A percentile compares a stretch with the other conserved stretches of the same genome.
phyloP scores from a whole-genome alignment of 805 yeast genomes.

The Spathaspora passalidarum region DNA sequence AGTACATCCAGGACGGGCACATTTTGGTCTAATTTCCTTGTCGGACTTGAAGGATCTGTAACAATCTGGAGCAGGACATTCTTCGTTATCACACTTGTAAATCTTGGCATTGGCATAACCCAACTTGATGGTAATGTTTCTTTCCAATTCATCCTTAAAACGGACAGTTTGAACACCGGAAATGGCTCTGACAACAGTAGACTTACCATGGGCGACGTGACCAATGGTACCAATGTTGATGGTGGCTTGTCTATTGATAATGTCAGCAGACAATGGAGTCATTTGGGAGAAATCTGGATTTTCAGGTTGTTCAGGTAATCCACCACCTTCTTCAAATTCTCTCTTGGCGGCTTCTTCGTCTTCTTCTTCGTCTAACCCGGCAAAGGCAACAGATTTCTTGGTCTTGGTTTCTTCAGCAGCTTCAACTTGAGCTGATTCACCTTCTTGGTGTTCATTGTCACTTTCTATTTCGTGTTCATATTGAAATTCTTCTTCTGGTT shows the following conservation, averaged over 20 bases:
- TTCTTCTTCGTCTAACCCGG: conserved; percentile 62
- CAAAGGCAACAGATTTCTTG: conserved; percentile 82
- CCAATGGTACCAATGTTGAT: conserved; percentile 97
- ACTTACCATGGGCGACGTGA: conserved; percentile 94
- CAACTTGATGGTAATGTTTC: conserved; percentile 96
- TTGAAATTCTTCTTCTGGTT: conserved; percentile 39
- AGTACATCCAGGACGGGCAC: conserved; percentile 82
- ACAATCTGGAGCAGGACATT: conserved; percentile 91
- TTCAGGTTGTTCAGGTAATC: conserved; percentile 93
- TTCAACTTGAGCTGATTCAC: conserved; percentile 12
- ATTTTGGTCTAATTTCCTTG: conserved; percentile 90
- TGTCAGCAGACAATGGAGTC: conserved; percentile 91
- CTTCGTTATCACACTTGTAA: conserved; percentile 83
- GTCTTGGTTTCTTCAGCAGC: conserved; percentile 25
- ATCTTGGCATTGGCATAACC: conserved; percentile 99
- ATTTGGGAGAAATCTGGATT: conserved; percentile 78
- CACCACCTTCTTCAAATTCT: conserved; percentile 98
- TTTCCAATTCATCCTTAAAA: conserved; percentile 97
- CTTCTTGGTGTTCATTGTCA: conserved; percentile 44
- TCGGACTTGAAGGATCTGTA: conserved; percentile 93
- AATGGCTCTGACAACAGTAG: conserved; percentile 91
- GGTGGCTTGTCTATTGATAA: conserved; percentile 98
- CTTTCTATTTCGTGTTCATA: conserved; percentile 51
- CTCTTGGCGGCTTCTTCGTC: conserved; percentile 73
- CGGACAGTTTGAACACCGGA: conserved; percentile 99